Conservation (phyloP, 345 rosid species). For the Aegle marmelos region DNA sequence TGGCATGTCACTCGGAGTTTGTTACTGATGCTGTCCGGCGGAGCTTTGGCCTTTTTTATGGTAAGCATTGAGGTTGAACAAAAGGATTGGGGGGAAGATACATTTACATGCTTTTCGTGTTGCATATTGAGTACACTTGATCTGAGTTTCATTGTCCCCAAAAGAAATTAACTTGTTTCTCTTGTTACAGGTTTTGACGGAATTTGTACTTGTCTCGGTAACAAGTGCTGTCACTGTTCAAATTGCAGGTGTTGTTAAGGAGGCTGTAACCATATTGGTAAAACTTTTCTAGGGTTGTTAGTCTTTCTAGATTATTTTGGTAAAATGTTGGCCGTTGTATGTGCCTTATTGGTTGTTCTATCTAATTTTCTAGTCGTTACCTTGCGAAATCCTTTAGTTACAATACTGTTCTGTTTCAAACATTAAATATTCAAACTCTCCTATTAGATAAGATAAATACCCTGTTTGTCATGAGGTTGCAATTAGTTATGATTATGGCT, state of each 20-base stretch:
- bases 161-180: slow-evolving; percentile 8
- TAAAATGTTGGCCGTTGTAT: background rate
- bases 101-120: slow-evolving; percentile 1
- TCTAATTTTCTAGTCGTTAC: background rate
- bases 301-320: background rate
- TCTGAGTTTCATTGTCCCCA: background rate
- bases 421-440: too few species aligned
- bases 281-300: background rate
- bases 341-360: background rate
- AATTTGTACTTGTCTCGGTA: slow-evolving; percentile 85
- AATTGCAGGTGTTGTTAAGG: slow-evolving; percentile 98
- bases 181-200: slow-evolving; percentile 80
- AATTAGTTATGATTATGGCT: background rate
- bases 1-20: slow-evolving; percentile 79
- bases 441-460: background rate
- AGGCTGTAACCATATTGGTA: slow-evolving; percentile 98
- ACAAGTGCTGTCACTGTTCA: slow-evolving; percentile 99
- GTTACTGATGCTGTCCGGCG: slow-evolving; percentile 92
- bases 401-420: background rate
- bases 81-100: background rate
- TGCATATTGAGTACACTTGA: background rate
- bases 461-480: background rate
- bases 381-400: background rate
- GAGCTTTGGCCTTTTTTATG: slow-evolving; percentile 93
- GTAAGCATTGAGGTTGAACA: slow-evolving; percentile 37